Percentiles rank a stretch among this genome's conserved stretches.
These are phyloP conservation scores for Boletus bicolor DNA, from an alignment of 768 basidiomycete species.

Conservation along the genomic window DNA sequence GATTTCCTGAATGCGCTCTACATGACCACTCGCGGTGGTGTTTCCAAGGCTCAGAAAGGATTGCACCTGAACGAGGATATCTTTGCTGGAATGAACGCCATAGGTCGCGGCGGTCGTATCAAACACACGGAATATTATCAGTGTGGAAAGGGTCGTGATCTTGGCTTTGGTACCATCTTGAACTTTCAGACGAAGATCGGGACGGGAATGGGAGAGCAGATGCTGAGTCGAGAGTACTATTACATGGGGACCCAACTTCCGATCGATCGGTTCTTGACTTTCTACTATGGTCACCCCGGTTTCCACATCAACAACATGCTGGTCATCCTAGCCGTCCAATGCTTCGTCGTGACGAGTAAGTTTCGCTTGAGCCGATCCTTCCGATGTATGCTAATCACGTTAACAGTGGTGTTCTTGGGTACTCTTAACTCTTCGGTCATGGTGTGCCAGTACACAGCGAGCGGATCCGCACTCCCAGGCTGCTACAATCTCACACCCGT, in stretches of 20 bases:
- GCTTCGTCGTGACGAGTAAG: slow-evolving; percentile 90
- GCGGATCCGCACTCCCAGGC: slow-evolving; percentile 75
- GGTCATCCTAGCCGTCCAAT: slow-evolving; percentile 93
- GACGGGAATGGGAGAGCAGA: slow-evolving; percentile 99
- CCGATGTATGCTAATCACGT: slow-evolving; percentile 14
- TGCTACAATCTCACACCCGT: slow-evolving; percentile 95
- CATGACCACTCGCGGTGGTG: slow-evolving; percentile 98
- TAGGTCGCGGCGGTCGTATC: slow-evolving; percentile 94
- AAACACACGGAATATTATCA: slow-evolving; percentile 99
- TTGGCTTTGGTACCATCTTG: slow-evolving; percentile 97
- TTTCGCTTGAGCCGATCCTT: slow-evolving; percentile 16
- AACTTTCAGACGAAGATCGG: slow-evolving; percentile 99
- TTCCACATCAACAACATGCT: slow-evolving; percentile 99
- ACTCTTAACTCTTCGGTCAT: slow-evolving; percentile 79
- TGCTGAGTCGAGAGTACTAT: slow-evolving; percentile 99
- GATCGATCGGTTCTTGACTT: slow-evolving; percentile 97
- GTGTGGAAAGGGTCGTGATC: slow-evolving; percentile 97
- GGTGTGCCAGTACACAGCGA: slow-evolving; percentile 75
- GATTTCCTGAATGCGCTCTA: slow-evolving; percentile 98
- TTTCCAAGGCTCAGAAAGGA: slow-evolving; percentile 99
- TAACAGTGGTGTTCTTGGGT: slow-evolving; percentile 88
- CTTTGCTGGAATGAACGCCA: slow-evolving; percentile 98
- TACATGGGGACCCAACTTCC: slow-evolving; percentile 97
- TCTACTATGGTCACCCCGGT: slow-evolving; percentile 99
- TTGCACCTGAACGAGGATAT: slow-evolving; percentile 99